Evolutionary conservation across 306 rosid species (phyloP).

Genomic region (Coriaria nepalensis): DNA sequence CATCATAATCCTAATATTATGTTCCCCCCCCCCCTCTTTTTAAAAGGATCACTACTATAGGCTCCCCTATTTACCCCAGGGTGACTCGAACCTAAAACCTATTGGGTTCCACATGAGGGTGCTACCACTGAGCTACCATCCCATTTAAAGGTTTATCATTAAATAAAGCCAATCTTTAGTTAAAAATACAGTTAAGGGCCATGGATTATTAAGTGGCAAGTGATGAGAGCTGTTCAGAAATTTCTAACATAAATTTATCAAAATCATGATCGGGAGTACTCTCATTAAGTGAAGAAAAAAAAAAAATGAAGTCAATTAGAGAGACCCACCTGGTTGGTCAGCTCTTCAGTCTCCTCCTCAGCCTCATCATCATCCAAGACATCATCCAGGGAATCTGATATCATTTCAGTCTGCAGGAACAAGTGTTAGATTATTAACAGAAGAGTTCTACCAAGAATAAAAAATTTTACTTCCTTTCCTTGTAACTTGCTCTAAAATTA

Average conservation of each 20-base stretch:
- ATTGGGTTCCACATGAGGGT: too few relatives aligned
- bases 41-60: too few relatives aligned
- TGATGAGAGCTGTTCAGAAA: too few relatives aligned
- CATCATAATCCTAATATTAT: too few relatives aligned
- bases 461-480: constrained; percentile 1
- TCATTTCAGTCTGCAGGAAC: constrained; percentile 86
- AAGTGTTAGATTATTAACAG: constrained; percentile 13
- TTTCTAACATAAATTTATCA: neutral
- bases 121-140: too few relatives aligned
- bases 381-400: constrained; percentile 92
- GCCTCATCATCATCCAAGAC: constrained; percentile 89
- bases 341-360: constrained; percentile 93
- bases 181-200: too few relatives aligned
- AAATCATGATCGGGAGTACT: neutral
- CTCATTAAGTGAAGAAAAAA: neutral
- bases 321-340: constrained; percentile 69
- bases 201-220: too few relatives aligned
- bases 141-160: too few relatives aligned
- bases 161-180: too few relatives aligned
- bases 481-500: constrained; percentile 5
- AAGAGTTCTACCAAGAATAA: neutral
- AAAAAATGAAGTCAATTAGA: constrained; percentile 15
- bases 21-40: too few relatives aligned
- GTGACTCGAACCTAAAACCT: too few relatives aligned
- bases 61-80: too few relatives aligned